Base-by-base conservation (phyloP, 352 stramenopile species). In the Thraustochytrium striatum region DNA sequence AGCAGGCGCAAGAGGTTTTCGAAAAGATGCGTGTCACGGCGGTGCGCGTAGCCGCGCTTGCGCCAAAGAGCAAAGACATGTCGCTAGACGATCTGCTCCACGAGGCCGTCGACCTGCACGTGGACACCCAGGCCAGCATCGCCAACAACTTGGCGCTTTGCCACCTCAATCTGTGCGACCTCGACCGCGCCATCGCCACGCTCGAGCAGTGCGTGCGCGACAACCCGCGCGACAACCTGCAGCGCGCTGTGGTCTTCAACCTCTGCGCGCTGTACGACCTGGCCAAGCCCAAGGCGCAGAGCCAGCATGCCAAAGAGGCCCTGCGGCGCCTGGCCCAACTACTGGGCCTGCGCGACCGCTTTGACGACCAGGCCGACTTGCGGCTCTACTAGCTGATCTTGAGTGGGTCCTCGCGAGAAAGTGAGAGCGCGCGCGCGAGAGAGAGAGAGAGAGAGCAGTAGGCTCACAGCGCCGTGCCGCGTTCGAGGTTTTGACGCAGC, bases 401-500 rank as follows among this genome's bases (percentile, higher is more conserved):
- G n/a, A 43, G 58, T 69, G n/a, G n/a, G n/a, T n/a, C n/a, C n/a
- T n/a, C n/a, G n/a, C n/a, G n/a, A n/a, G n/a, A n/a, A n/a, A n/a
- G n/a, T n/a, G n/a, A n/a, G n/a, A n/a, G n/a, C n/a, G n/a, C n/a
- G n/a, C n/a, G n/a, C n/a, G n/a, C n/a, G n/a, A n/a, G n/a, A n/a
- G n/a, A n/a, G n/a, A n/a, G n/a, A n/a, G n/a, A n/a, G n/a, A n/a
- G n/a, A n/a, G n/a, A n/a, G 25, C 2, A 61, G 7, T 30, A 38
- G 68, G 28, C 16, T 88, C 94, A 99, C 47, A 98, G 84, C 0
- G 95, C 95, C 13, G 94, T 99, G 38, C 95, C 95, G 62, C 95
- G 91, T 82, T 99, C 95, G 59, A 98, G 88, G 85, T 98, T 98
- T 85, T 98, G 94, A 52, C 93, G 88, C 85, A 98, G 98, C 83